These are phyloP conservation scores for Suhomyces coccinellae DNA, from an alignment of 1,139 yeast species.

Conservation along the genomic window DNA sequence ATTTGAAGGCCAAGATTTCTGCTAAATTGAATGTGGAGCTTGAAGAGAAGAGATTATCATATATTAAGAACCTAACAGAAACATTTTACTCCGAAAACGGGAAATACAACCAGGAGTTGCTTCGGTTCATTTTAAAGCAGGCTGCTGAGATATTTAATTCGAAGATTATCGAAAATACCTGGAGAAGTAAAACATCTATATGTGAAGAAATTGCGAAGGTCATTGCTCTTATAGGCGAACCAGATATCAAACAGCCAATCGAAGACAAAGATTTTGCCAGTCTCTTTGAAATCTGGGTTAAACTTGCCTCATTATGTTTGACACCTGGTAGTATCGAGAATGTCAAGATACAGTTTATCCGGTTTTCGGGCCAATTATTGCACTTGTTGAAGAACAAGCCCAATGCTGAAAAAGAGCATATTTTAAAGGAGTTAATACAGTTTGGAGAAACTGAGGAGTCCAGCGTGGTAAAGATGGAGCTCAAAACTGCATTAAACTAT, in stretches of 20 bases:
- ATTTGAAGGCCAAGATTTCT: conserved; percentile 24
- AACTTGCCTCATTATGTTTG: conserved; percentile 34
- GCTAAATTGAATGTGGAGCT: conserved; percentile 29
- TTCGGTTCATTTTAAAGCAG: conserved; percentile 26
- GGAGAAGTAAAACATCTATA: conserved; percentile 56
- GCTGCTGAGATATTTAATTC: conserved; percentile 27
- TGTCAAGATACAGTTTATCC: conserved; percentile 53
- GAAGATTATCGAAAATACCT: conserved; percentile 44
- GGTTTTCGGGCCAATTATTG: conserved; percentile 28
- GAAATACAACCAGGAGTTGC: conserved; percentile 20
- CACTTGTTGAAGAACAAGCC: conserved; percentile 17
- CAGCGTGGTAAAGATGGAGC: conserved; percentile 24
- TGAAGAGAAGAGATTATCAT: conserved; percentile 40
- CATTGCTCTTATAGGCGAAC: not conserved
- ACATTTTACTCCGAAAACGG: conserved; percentile 27
- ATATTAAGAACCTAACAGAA: conserved; percentile 34
- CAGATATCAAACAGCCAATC: not conserved
- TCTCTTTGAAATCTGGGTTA: conserved; percentile 26
- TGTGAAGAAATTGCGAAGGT: conserved; percentile 34
- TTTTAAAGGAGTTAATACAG: conserved; percentile 29
- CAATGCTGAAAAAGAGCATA: conserved; percentile 14
- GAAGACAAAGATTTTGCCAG: conserved; percentile 14
- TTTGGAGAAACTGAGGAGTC: conserved; percentile 17
- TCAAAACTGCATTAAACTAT: conserved; percentile 11
- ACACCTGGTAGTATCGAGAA: conserved; percentile 56